Evolutionary conservation across 23 red algal species (phyloP).

Genomic region (Gracilaria domingensis): DNA sequence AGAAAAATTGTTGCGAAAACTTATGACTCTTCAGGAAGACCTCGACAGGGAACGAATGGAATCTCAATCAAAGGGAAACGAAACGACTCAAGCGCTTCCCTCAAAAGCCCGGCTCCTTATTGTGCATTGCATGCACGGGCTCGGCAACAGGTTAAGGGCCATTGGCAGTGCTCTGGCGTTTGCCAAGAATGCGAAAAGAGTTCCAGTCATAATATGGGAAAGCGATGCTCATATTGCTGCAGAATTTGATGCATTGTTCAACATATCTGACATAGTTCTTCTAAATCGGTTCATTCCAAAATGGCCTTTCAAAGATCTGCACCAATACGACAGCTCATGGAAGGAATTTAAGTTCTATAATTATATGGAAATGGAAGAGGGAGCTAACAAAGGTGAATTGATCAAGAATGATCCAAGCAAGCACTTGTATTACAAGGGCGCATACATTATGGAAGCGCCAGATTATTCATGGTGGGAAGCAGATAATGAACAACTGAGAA

Average conservation of each 20-base stretch:
- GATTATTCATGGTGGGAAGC: conserved; percentile 79
- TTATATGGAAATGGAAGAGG: conserved; percentile 86
- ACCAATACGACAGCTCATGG: conserved; percentile 71
- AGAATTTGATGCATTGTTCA: conserved; percentile 77
- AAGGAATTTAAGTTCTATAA: conserved; percentile 69
- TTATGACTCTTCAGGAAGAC: conserved; percentile 60
- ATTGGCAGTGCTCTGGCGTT: conserved; percentile 76
- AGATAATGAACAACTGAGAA: conserved; percentile 76
- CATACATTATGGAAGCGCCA: conserved; percentile 84
- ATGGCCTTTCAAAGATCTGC: conserved; percentile 62
- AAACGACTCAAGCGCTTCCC: background rate
- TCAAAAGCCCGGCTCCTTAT: conserved; percentile 55
- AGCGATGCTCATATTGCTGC: conserved; percentile 83
- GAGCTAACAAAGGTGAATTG: conserved; percentile 70
- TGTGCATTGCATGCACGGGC: conserved; percentile 77
- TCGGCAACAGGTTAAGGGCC: conserved; percentile 83
- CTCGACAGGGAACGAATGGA: conserved; percentile 20
- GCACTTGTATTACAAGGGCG: conserved; percentile 87
- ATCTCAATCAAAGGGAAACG: background rate
- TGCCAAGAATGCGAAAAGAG: conserved; percentile 40
- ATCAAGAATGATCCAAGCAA: conserved; percentile 71
- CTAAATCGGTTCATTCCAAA: conserved; percentile 55
- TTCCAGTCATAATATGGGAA: conserved; percentile 86
- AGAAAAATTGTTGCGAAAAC: conserved; percentile 58
- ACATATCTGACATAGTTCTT: conserved; percentile 51